phyloP scores from a whole-genome alignment of 2,329 filamentous ascomycete genomes.

The Paraphaeosphaeria sporulosa region DNA sequence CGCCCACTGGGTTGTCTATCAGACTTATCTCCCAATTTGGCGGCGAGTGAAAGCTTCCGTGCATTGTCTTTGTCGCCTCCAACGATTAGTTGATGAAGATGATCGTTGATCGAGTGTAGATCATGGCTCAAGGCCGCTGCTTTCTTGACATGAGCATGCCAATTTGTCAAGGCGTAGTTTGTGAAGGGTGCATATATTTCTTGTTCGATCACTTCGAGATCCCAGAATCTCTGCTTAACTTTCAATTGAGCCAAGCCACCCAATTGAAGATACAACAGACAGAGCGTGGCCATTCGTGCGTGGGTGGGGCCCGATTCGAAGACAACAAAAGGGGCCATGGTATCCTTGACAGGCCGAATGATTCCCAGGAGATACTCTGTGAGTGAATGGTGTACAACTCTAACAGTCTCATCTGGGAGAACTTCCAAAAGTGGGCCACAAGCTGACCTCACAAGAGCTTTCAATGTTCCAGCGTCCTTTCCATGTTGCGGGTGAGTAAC shows the following conservation, averaged over 20 bases:
- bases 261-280: conserved; percentile 23
- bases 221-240: not conserved
- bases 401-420: conserved; percentile 55
- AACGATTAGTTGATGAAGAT: too few relatives aligned
- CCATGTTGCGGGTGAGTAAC: conserved; percentile 18
- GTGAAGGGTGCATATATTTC: not conserved
- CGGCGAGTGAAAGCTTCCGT: too few relatives aligned
- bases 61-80: too few relatives aligned
- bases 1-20: too few relatives aligned
- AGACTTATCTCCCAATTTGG: too few relatives aligned
- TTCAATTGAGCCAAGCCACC: not conserved
- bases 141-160: not conserved
- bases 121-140: not conserved
- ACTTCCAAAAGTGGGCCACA: conserved; percentile 56
- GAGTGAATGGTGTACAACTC: conserved; percentile 59
- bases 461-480: conserved; percentile 27
- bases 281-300: conserved; percentile 16
- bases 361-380: conserved; percentile 52
- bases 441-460: conserved; percentile 45
- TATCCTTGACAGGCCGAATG: conserved; percentile 6
- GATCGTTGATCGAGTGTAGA: not conserved
- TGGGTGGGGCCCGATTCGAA: conserved; percentile 16
- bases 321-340: conserved; percentile 15
- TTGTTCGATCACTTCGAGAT: not conserved
- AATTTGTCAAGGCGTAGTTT: not conserved